phyloP scores from a whole-genome alignment of 208 protist species.

The Tritrichomonas musculus region DNA sequence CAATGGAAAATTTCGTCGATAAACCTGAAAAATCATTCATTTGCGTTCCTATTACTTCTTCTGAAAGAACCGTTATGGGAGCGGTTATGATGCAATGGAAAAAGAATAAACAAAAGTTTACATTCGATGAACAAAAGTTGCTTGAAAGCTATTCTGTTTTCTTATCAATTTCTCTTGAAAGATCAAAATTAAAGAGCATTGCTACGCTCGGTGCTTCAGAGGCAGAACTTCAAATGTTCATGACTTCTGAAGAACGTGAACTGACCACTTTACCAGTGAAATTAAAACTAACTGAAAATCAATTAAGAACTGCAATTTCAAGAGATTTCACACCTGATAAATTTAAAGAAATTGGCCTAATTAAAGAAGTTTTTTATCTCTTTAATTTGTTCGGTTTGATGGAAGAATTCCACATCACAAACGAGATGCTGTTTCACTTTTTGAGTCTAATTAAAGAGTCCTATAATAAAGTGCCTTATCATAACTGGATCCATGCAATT shows the following conservation, averaged over 20 bases:
- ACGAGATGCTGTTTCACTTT: conserved; percentile 12
- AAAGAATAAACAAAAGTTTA: background rate
- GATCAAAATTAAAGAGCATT: background rate
- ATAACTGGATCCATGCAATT: conserved; percentile 62
- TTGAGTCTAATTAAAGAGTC: background rate
- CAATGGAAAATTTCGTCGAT: background rate
- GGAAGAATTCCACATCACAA: background rate
- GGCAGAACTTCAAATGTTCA: background rate
- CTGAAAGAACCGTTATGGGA: background rate
- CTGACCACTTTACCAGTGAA: background rate
- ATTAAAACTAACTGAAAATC: background rate
- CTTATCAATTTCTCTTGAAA: background rate
- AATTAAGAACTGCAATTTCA: background rate
- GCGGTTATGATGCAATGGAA: conserved; percentile 28
- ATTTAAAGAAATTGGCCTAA: background rate
- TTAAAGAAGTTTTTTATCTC: background rate
- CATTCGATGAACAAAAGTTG: background rate
- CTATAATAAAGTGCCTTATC: conserved; percentile 57
- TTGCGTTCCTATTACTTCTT: background rate
- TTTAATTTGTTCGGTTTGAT: conserved; percentile 36
- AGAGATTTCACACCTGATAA: background rate
- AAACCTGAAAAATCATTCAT: background rate
- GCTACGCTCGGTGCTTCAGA: background rate
- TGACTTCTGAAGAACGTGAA: background rate
- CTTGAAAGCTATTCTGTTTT: conserved; percentile 17